Evolutionary conservation across 331 rosid species (phyloP), one percentile per base, ranked within the genome.

Genomic region (Malus hybrid): DNA sequence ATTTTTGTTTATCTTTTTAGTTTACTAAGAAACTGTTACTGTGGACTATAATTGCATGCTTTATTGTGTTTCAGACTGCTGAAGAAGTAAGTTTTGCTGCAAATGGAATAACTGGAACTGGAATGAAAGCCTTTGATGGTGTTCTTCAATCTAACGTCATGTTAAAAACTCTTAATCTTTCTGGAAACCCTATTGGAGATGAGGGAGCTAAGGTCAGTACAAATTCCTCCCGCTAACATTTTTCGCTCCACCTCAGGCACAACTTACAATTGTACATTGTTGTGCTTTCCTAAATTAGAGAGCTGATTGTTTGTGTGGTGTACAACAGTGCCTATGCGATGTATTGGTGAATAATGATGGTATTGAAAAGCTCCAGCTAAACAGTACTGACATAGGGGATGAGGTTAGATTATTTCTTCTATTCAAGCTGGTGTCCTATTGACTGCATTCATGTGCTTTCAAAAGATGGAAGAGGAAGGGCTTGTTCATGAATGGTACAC

Each of bases 51-150:
- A 64, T 36, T 36, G 30, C 28, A 7, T 73, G 18, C 44, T 60
- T 75, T 68, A 64, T 78, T 65, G 18, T 80, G 52, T 80, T 52
- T 78, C 86, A 94, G 99, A 88, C 83, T 70, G 97, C 85, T 67
- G 97, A 94, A 87, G 99, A 88, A 83, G 96, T 92, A 70, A 92
- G 89, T 83, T 92, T 95, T 87, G 94, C 97, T 77, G 97, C 97
- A 72, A 95, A 95, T 76, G 99, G 99, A 83, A 90, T 95, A 84
- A 95, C 99, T 58, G 97, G 89, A 9, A 84, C 90, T 72, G 99
- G 99, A 70, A 68, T 95, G 75, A 95, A 80, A 82, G 97, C 99
- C 26, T 92, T 95, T 84, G 99, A 95, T 81, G 97, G 97, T 13
- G 89, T 92, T 87, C 99, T 95, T 78, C 99, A 90, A 84, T 80